Evolutionary conservation across 2,329 filamentous ascomycete genomes (phyloP).

Genomic region (Fusarium tupiense): DNA sequence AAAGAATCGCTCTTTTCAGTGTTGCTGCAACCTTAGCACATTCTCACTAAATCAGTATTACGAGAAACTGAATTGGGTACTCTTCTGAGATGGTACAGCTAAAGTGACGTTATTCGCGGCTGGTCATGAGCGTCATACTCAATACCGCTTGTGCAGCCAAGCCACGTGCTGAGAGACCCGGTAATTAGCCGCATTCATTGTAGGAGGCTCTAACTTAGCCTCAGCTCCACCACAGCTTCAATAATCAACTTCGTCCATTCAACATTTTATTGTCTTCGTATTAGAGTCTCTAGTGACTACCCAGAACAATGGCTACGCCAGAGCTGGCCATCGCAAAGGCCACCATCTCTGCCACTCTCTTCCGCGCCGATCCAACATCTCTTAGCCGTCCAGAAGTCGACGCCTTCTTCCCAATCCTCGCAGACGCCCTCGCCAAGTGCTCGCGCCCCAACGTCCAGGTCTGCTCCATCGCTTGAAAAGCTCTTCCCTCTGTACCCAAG

Average conservation of each 20-base stretch:
- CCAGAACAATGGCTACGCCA: slow-evolving; percentile 67
- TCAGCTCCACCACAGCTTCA: slow-evolving; percentile 29
- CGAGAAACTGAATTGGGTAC: not conserved
- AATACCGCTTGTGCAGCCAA: not conserved
- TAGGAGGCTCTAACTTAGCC: not conserved
- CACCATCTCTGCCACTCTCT: slow-evolving; percentile 76
- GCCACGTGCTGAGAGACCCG: slow-evolving; percentile 24
- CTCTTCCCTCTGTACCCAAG: slow-evolving; percentile 37
- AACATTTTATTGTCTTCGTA: not conserved
- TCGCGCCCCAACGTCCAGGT: slow-evolving; percentile 88
- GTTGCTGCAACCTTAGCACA: not conserved
- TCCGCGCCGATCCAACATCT: slow-evolving; percentile 77
- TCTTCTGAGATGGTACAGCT: not conserved
- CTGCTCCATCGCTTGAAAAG: slow-evolving; percentile 61
- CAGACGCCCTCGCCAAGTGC: slow-evolving; percentile 74
- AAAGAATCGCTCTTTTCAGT: slow-evolving; percentile 28
- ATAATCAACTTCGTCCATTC: slow-evolving; percentile 9
- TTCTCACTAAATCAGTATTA: not conserved
- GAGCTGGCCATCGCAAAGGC: slow-evolving; percentile 82
- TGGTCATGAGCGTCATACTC: slow-evolving; percentile 3
- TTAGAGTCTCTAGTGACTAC: not conserved
- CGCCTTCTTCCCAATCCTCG: slow-evolving; percentile 72
- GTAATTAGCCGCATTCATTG: slow-evolving; percentile 23
- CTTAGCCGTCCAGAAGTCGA: slow-evolving; percentile 76
- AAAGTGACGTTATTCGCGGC: slow-evolving; percentile 11